A percentile compares a stretch with the other conserved stretches of the same genome.
Conservation (phyloP, 2,329 filamentous ascomycete genomes). For the Zasmidium angulare region DNA sequence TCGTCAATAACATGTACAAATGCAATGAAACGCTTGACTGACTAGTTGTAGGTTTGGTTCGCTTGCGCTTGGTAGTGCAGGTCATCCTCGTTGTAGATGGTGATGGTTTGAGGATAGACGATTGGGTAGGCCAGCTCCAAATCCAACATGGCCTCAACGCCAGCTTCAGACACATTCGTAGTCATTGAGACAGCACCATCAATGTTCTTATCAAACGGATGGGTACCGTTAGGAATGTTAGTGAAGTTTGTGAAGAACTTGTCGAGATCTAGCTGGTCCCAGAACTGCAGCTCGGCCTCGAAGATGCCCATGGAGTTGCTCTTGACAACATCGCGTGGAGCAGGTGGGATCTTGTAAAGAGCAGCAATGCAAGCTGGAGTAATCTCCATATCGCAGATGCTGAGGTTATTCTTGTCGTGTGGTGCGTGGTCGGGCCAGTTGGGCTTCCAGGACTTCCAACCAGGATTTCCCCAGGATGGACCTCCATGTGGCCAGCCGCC, state of each 20-base stretch:
- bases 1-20: too few species aligned
- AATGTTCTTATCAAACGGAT: slow-evolving; percentile 26
- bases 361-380: slow-evolving; percentile 27
- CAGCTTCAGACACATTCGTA: slow-evolving; percentile 27
- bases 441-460: slow-evolving; percentile 13
- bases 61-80: slow-evolving; percentile 39
- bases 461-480: slow-evolving; percentile 2
- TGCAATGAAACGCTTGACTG: too few species aligned
- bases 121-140: slow-evolving; percentile 51
- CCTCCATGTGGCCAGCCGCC: background rate
- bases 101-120: slow-evolving; percentile 51
- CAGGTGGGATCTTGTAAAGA: slow-evolving; percentile 25
- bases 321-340: slow-evolving; percentile 7
- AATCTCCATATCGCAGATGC: slow-evolving; percentile 22
- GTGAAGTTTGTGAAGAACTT: slow-evolving; percentile 41
- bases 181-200: slow-evolving; percentile 37
- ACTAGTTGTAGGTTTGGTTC: too few species aligned
- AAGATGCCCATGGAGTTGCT: slow-evolving; percentile 41
- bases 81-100: slow-evolving; percentile 51
- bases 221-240: slow-evolving; percentile 22
- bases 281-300: slow-evolving; percentile 42
- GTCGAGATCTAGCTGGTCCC: slow-evolving; percentile 46
- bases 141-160: slow-evolving; percentile 49
- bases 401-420: slow-evolving; percentile 7
- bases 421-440: slow-evolving; percentile 7